These are phyloP conservation scores for Cystobasidiopsis lactophilus DNA, from an alignment of 768 basidiomycete genomes.

Conservation along the genomic window DNA sequence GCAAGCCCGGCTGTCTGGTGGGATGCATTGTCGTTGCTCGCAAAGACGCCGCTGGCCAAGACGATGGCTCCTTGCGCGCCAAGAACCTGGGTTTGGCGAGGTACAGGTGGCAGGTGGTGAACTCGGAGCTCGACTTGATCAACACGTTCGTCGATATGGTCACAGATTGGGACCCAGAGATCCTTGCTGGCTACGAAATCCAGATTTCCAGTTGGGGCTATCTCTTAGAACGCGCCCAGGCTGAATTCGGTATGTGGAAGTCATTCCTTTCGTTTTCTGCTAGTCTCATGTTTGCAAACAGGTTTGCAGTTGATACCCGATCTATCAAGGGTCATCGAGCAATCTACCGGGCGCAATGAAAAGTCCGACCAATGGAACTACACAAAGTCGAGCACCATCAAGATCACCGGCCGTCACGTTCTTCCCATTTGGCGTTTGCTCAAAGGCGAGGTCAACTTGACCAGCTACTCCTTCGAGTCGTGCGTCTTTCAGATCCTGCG, in stretches of 20 bases:
- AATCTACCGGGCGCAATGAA: constrained; percentile 17
- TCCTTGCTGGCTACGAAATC: constrained; percentile 78
- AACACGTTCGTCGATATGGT: constrained; percentile 56
- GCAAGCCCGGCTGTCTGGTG: constrained; percentile 23
- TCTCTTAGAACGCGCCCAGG: constrained; percentile 40
- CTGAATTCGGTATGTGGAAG: constrained; percentile 9
- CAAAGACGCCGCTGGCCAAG: constrained; percentile 17
- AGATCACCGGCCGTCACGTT: constrained; percentile 67
- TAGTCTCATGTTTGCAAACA: constrained; percentile 23
- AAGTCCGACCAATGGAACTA: constrained; percentile 42
- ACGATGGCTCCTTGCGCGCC: constrained; percentile 1
- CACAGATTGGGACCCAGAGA: constrained; percentile 63
- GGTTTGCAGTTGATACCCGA: constrained; percentile 51
- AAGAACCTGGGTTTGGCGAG: constrained; percentile 12
- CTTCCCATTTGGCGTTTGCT: constrained; percentile 84
- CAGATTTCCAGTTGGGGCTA: constrained; percentile 82
- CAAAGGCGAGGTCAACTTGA: constrained; percentile 55
- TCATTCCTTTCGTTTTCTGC: neutral
- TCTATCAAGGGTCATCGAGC: constrained; percentile 46
- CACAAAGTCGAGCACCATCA: constrained; percentile 57
- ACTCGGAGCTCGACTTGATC: constrained; percentile 55
- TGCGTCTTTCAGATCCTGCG: constrained; percentile 57
- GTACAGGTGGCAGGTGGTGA: constrained; percentile 33
- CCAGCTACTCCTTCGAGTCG: constrained; percentile 72
- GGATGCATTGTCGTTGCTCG: constrained; percentile 38